phyloP scores from a whole-genome alignment of 2,329 filamentous ascomycete genomes.

The Stromatinia cepivora region DNA sequence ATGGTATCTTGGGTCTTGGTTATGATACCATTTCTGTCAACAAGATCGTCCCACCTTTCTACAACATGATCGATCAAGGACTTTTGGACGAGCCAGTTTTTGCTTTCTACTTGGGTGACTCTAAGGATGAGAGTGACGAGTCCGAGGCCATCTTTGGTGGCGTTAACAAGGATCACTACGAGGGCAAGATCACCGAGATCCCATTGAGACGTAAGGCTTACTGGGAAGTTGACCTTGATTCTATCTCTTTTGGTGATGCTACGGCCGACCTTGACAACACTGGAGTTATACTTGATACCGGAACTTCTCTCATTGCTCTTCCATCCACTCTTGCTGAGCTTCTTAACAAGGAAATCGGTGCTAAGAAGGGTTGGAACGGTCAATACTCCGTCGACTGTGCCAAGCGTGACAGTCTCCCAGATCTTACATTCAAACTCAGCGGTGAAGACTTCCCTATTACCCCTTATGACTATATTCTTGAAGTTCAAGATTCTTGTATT shows the following conservation, averaged over 20 bases:
- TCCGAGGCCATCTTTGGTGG: conserved; percentile 92
- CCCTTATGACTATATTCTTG: conserved; percentile 90
- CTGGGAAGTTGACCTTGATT: conserved; percentile 97
- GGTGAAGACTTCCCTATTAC: conserved; percentile 92
- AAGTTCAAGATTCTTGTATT: conserved; percentile 93
- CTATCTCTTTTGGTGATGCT: conserved; percentile 84
- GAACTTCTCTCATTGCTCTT: conserved; percentile 95
- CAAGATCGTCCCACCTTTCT: conserved; percentile 90
- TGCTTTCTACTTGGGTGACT: conserved; percentile 88
- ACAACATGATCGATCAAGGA: conserved; percentile 89
- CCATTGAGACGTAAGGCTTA: conserved; percentile 98
- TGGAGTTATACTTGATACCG: conserved; percentile 96
- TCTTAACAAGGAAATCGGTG: conserved; percentile 95
- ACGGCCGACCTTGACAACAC: conserved; percentile 89
- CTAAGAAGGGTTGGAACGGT: conserved; percentile 96
- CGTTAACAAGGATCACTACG: conserved; percentile 75
- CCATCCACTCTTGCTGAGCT: conserved; percentile 90
- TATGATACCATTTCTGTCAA: conserved; percentile 98
- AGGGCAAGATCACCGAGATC: conserved; percentile 87
- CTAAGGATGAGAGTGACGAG: conserved; percentile 64
- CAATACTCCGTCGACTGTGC: conserved; percentile 93
- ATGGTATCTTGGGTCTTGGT: conserved; percentile 92
- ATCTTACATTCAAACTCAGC: conserved; percentile 85
- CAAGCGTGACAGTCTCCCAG: conserved; percentile 79
- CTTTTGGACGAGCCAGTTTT: conserved; percentile 91